Evolutionary conservation across 805 yeast species (phyloP).

Genomic region (Candida boidinii): DNA sequence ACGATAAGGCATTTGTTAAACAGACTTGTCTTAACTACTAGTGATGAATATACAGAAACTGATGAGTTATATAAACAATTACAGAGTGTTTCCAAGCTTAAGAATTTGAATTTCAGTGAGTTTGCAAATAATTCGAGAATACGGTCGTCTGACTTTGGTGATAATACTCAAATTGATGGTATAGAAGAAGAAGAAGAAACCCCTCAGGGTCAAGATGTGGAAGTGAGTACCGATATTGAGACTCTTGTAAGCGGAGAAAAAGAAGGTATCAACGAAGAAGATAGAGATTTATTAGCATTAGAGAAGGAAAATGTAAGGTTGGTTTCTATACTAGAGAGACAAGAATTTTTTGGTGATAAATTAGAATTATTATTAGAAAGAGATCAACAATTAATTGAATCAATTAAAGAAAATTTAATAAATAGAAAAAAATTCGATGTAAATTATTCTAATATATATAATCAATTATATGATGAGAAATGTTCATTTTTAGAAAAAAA

Average conservation of each 20-base stretch:
- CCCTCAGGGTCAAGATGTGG: slow-evolving; percentile 2
- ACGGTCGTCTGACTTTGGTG: neutral
- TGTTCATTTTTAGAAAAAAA: slow-evolving; percentile 8
- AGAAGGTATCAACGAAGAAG: slow-evolving; percentile 8
- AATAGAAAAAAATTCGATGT: slow-evolving; percentile 12
- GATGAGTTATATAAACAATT: slow-evolving; percentile 10
- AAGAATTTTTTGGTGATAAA: slow-evolving; percentile 20
- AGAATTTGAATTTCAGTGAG: slow-evolving; percentile 5
- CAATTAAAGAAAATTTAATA: slow-evolving; percentile 9
- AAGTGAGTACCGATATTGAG: neutral
- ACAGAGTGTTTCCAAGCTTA: slow-evolving; percentile 7
- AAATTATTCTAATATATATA: slow-evolving; percentile 11
- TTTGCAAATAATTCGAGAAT: neutral
- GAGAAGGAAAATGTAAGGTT: slow-evolving; percentile 19
- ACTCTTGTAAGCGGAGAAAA: neutral
- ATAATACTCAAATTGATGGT: neutral
- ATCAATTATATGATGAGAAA: slow-evolving; percentile 7
- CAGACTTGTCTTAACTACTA: slow-evolving; percentile 18
- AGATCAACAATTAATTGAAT: slow-evolving; percentile 19
- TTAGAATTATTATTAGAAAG: slow-evolving; percentile 19
- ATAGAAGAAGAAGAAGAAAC: neutral
- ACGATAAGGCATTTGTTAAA: slow-evolving; percentile 17
- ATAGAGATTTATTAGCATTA: slow-evolving; percentile 9
- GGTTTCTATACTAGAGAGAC: slow-evolving; percentile 23
- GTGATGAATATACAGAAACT: slow-evolving; percentile 19